Percentiles rank a stretch among this genome's conserved stretches.
Conservation (phyloP, 768 basidiomycete genomes). For the Gymnopilus junonius region DNA sequence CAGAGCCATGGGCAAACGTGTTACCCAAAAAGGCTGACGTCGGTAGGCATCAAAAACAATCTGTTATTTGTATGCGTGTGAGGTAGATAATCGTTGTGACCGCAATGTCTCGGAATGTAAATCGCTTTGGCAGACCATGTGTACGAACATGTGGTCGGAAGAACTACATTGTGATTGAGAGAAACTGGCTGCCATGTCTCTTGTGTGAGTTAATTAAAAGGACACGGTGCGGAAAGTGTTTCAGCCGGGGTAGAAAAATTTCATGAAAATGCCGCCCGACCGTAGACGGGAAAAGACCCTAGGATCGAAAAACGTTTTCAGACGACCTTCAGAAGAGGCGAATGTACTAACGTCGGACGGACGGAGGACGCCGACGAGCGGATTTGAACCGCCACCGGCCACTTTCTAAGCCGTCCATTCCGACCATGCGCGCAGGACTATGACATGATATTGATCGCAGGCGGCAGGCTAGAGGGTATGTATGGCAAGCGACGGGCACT, state of each 20-base stretch:
- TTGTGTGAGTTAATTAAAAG: background rate
- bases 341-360: background rate
- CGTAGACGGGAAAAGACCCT: background rate
- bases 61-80: background rate
- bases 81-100: slow-evolving; percentile 5
- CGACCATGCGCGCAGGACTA: background rate
- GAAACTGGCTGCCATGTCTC: slow-evolving; percentile 9
- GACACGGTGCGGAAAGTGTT: background rate
- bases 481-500: background rate
- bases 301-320: background rate
- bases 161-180: slow-evolving; percentile 9
- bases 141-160: slow-evolving; percentile 9
- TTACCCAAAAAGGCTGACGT: slow-evolving; percentile 5
- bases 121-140: background rate
- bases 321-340: background rate
- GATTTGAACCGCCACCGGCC: background rate
- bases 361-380: background rate
- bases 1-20: background rate
- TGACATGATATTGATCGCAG: background rate
- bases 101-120: slow-evolving; percentile 1
- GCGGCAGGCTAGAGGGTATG: slow-evolving; percentile 1
- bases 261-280: background rate
- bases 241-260: background rate
- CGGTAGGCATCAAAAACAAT: slow-evolving; percentile 1
- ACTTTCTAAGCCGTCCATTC: background rate